A percentile compares a stretch with the other conserved stretches of the same genome.
Conservation (phyloP, 768 basidiomycete species). For the Boletus rubroflammeus region DNA sequence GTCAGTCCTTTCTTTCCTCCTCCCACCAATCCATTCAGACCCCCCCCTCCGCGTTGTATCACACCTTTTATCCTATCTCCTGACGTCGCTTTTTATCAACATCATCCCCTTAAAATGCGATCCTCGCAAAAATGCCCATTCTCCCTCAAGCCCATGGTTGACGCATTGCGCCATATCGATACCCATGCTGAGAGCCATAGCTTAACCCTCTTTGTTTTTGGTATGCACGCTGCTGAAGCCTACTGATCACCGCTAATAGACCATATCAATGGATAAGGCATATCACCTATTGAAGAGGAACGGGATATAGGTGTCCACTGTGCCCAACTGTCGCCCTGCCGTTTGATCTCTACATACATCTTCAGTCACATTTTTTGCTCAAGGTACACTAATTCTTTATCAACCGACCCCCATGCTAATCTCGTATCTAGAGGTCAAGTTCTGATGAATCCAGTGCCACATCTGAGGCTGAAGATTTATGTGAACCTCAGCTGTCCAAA, state of each 20-base stretch:
- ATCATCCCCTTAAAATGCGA: too few species aligned
- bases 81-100: too few species aligned
- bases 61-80: too few species aligned
- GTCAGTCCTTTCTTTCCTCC: too few species aligned
- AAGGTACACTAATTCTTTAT: background rate
- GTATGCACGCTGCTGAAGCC: background rate
- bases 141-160: background rate
- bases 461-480: too few species aligned
- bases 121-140: background rate
- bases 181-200: background rate
- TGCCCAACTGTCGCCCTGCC: background rate
- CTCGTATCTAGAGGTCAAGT: too few species aligned
- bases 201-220: background rate
- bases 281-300: background rate
- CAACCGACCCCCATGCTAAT: too few species aligned
- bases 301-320: background rate
- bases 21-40: too few species aligned
- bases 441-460: too few species aligned
- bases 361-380: background rate
- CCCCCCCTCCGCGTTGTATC: too few species aligned
- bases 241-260: background rate
- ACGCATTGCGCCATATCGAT: background rate
- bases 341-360: background rate
- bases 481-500: too few species aligned
- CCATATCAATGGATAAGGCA: background rate